A percentile compares a stretch with the other conserved stretches of the same genome.
phyloP scores from a whole-genome alignment of 1,284 basidiomycete species.

The Agroathelia rolfsii region DNA sequence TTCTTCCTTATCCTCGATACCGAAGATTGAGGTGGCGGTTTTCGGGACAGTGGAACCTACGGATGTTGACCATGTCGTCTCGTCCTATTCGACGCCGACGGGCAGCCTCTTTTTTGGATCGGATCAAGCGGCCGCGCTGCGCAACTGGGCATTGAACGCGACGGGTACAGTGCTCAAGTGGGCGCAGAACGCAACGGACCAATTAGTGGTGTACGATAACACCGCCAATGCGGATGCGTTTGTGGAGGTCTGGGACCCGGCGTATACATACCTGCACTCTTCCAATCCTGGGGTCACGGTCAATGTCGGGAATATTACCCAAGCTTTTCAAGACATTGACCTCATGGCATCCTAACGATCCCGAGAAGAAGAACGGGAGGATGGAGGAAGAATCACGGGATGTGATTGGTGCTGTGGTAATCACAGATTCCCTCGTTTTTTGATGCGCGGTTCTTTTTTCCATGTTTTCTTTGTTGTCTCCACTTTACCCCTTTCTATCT shows the following conservation, averaged over 20 bases:
- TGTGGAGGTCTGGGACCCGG: conserved; percentile 39
- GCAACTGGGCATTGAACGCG: conserved; percentile 43
- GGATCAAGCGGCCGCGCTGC: conserved; percentile 32
- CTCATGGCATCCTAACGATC: neutral
- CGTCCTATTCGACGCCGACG: conserved; percentile 41
- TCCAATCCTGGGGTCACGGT: conserved; percentile 16
- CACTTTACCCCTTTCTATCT: too few species aligned
- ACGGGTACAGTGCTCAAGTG: conserved; percentile 32
- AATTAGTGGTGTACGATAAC: conserved; percentile 41
- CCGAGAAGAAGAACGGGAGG: too few species aligned
- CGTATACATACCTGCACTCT: conserved; percentile 28
- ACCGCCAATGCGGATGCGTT: conserved; percentile 33
- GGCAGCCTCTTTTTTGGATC: conserved; percentile 53
- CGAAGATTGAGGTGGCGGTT: conserved; percentile 47
- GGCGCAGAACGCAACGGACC: conserved; percentile 41
- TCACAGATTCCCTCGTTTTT: too few species aligned
- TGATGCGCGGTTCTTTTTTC: too few species aligned
- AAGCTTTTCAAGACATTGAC: conserved; percentile 18
- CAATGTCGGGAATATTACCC: conserved; percentile 32
- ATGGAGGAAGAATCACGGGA: too few species aligned
- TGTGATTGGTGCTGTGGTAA: too few species aligned
- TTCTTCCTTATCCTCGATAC: conserved; percentile 33
- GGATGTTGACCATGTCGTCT: conserved; percentile 38
- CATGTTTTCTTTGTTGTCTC: too few species aligned
- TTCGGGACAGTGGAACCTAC: conserved; percentile 42